Base-by-base conservation (phyloP, 768 basidiomycete genomes). In the Phaffia australis region DNA sequence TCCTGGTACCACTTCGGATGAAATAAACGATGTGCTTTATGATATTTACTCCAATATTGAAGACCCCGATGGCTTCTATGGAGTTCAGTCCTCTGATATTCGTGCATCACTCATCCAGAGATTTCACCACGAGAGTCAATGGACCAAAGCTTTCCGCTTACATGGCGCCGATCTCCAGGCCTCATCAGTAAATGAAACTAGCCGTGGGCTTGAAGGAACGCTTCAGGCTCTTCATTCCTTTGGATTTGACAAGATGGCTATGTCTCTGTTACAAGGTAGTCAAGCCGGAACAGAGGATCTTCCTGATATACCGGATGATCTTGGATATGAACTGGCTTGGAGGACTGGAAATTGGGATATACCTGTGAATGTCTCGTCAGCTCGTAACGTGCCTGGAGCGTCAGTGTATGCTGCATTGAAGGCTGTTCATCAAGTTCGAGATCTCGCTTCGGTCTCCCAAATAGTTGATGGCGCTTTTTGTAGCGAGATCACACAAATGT, bases 51-150 rank as follows among this genome's bases (percentile, higher is more conserved):
- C 85, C 63, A 87, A 91, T 71, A 91, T 99, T 68, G 93, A 95
- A 72, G 95, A 99, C 74, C 93, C 93, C 0, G 95, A 99, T 72
- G 92, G 95, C 1, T 99, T 99, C 75, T 99, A 99, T 75, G 91
- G 91, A 6, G 91, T 98, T 67, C 81, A 85, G 9, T 60, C 64
- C 69, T 84, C 87, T 8, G 84, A 98, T 73, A 81, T 88, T n/a
- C 82, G 84, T 29, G 81, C 83, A 54, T 87, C 92, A 64, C 81
- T 99, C 47, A 80, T 92, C 60, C 86, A 84, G 69, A 84, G 89
- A 14, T 86, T 94, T 69, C 88, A 89, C 71, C 95, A 99, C 70
- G 95, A 99, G 75, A 81, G 85, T 23, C 87, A 93, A 73, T 94
- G 91, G 88, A 84, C 86, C 55, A 88, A 87, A 73, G 91, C 93